Base-by-base conservation (phyloP, 2,329 filamentous ascomycete species). In the Fusarium piperis region DNA sequence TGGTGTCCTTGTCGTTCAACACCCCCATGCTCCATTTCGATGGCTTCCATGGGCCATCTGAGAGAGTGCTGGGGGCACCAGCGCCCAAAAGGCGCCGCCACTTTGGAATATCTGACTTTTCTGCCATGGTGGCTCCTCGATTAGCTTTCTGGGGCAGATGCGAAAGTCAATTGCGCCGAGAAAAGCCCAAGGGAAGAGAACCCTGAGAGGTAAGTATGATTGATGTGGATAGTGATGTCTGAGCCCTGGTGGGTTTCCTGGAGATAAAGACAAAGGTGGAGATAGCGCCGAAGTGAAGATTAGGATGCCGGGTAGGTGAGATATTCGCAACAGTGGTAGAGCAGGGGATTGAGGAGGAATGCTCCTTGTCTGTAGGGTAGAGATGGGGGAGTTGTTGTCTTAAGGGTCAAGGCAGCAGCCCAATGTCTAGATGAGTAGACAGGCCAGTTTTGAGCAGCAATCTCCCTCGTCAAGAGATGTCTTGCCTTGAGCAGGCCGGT, bases 1-100 rank as follows among this genome's bases (percentile, higher is more conserved):
- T 92, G 0, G 94, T 97, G 64, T 91, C 81, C 53, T 84, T 89
- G 75, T 96, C 94, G 77, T 94, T 95, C 70, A 97, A 81, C 28
- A 98, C 93, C n/a, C 95, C 94, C 83, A 97, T 84, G 55, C 84
- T 87, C 89, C 88, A 90, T 81, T 78, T 86, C 8, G 84, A 78
- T 28, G 73, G 76, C 9, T 67, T 69, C 16, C 64, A 59, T 15
- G 59, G 48, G 44, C 65, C 67, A 35, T 70, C 65, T 30, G 65
- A 64, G 38, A 20, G 26, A 58, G 66, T 35, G 41, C 28, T 44
- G 10, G 64, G 20, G 9, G 68, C 58, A 39, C 67, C 61, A 18
- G 65, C 66, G 30, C 62, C 62, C 51, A 77, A 62, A 64, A 77
- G 62, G 35, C 72, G 73, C 30, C 73, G 66, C 69, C 75, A 75